Evolutionary conservation across 371 early-diverging fungal species (phyloP), one percentile per base, ranked within the genome.

Genomic region (Quaeritorhiza haematococci): DNA sequence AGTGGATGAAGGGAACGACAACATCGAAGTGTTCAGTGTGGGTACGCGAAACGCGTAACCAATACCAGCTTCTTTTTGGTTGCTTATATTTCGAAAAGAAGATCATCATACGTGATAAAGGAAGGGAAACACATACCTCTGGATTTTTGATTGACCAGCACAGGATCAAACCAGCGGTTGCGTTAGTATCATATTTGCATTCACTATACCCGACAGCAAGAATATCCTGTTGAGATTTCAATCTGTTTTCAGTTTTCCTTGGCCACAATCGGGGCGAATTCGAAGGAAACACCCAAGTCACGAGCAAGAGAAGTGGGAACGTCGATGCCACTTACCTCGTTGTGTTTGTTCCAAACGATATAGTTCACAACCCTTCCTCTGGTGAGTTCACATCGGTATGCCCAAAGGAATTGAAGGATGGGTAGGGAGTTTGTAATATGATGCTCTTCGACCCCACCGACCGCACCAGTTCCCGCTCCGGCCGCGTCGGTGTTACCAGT

Each of bases 81-180:
- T n/a, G 13, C 19, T 38, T 38, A 38, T 19, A 3, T 33, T 19
- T 19, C 35, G 1, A 49, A 58, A 26, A 62, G 3, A 61, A 48
- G 3, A 53, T 1, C 0, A 6, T 8, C 33, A n/a, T 64, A 21
- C 21, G 13, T 38, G 64, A 17, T 21, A n/a, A n/a, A n/a, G n/a
- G n/a, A n/a, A n/a, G n/a, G n/a, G n/a, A n/a, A n/a, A n/a, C 17
- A 50, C 57, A 13, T 29, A 72, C 74, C 65, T 78, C 80, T 0
- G 72, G 73, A 49, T 80, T 80, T 43, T 76, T 76, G 6, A 72
- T 48, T 8, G 73, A 74, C 80, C 80, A 80, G 59, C 76, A 76
- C 23, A 74, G 57, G 10, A 80, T 55, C n/a, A 80, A 53, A 0
- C 80, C 80, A 24, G 67, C 4, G 34, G 33, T 56, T 7, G 49